Percentiles rank a stretch among this genome's conserved stretches.
phyloP scores from a whole-genome alignment of 306 rosid genomes.

The Gillenia trifoliata region DNA sequence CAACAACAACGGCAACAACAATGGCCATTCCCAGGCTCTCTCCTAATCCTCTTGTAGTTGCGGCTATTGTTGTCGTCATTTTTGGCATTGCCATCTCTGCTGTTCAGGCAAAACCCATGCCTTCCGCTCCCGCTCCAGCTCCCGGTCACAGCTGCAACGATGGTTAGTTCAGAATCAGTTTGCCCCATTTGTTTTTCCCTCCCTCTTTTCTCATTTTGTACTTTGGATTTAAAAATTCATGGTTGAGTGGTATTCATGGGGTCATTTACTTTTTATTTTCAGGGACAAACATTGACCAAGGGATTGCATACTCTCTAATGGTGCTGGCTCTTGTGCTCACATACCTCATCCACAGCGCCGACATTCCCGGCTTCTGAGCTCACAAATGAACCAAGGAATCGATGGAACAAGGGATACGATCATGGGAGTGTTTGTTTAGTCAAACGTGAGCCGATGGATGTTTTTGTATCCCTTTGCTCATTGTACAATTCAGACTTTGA shows the following conservation, averaged over 20 bases:
- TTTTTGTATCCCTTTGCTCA: too few relatives aligned
- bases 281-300: slow-evolving; percentile 65
- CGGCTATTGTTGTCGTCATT: slow-evolving; percentile 39
- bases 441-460: not conserved
- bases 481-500: slow-evolving; percentile 10
- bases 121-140: slow-evolving; percentile 63
- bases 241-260: not conserved
- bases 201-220: too few relatives aligned
- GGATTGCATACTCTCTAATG: slow-evolving; percentile 58
- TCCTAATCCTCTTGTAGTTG: slow-evolving; percentile 5
- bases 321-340: slow-evolving; percentile 48
- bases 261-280: not conserved
- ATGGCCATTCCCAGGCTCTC: slow-evolving; percentile 36
- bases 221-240: not conserved
- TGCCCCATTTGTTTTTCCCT: too few relatives aligned
- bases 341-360: slow-evolving; percentile 53
- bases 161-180: slow-evolving; percentile 32
- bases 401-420: not conserved
- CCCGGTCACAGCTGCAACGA: slow-evolving; percentile 32
- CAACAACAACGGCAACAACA: not conserved
- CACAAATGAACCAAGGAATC: not conserved
- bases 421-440: not conserved
- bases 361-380: slow-evolving; percentile 32
- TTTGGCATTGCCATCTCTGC: slow-evolving; percentile 39
- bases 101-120: slow-evolving; percentile 38